These are phyloP conservation scores for Dothiorella sarmentorum DNA, from an alignment of 2,329 filamentous ascomycete genomes.

Conservation along the genomic window DNA sequence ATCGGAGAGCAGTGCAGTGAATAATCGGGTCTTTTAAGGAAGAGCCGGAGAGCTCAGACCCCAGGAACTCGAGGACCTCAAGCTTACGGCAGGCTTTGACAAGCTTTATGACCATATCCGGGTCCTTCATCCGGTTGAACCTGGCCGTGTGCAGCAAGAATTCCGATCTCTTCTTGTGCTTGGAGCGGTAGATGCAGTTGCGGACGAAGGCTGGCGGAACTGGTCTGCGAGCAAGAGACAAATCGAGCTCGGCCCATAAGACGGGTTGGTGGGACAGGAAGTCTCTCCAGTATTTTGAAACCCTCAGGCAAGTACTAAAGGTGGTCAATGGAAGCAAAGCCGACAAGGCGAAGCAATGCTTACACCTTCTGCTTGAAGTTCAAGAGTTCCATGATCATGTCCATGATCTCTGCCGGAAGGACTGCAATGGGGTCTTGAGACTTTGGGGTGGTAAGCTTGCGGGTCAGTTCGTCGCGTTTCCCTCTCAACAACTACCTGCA, in stretches of 20 bases:
- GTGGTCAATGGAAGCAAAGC: too few relatives aligned
- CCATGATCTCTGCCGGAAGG: constrained; percentile 54
- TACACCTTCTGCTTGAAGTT: constrained; percentile 51
- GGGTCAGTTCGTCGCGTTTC: constrained; percentile 47
- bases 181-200: constrained; percentile 40
- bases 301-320: constrained; percentile 47
- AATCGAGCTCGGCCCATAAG: constrained; percentile 54
- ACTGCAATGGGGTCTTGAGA: constrained; percentile 51
- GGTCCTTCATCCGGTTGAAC: constrained; percentile 37
- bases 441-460: constrained; percentile 40
- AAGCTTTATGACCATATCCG: constrained; percentile 41
- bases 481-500: constrained; percentile 35
- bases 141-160: constrained; percentile 27
- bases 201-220: constrained; percentile 44
- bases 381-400: constrained; percentile 51
- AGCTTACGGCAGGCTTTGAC: constrained; percentile 36
- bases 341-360: constrained; percentile 8
- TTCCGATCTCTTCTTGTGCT: constrained; percentile 33
- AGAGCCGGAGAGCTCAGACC: constrained; percentile 26
- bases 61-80: constrained; percentile 31
- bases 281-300: constrained; percentile 55
- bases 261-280: constrained; percentile 47
- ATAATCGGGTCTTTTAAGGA: constrained; percentile 32
- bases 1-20: constrained; percentile 27
- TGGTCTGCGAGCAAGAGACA: constrained; percentile 43